These are phyloP conservation scores for Kwoniella sp. DNA, from an alignment of 768 basidiomycete genomes.

Conservation along the genomic window DNA sequence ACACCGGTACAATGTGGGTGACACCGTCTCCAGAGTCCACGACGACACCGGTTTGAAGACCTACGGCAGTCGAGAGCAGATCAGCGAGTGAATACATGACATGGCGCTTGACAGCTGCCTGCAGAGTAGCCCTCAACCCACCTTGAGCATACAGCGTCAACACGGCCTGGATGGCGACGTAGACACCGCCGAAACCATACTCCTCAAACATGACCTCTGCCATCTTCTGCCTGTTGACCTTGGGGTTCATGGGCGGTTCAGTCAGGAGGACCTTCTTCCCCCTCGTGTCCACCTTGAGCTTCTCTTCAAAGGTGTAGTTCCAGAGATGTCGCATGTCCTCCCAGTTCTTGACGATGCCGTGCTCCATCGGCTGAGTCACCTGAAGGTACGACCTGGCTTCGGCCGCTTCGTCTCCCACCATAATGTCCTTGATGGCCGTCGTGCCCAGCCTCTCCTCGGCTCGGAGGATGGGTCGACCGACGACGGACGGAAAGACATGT, in stretches of 20 bases:
- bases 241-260: constrained; percentile 99
- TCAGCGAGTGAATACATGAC: too few relatives aligned
- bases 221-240: constrained; percentile 85
- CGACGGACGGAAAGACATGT: constrained; percentile 92
- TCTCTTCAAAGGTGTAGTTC: constrained; percentile 98
- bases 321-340: constrained; percentile 97
- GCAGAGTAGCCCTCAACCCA: constrained; percentile 55
- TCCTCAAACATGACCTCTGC: constrained; percentile 99
- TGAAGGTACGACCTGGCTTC: constrained; percentile 91
- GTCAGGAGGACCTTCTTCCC: constrained; percentile 89
- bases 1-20: constrained; percentile 98
- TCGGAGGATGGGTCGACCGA: constrained; percentile 93
- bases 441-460: constrained; percentile 91
- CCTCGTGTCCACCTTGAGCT: constrained; percentile 77
- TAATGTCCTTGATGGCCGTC: constrained; percentile 88
- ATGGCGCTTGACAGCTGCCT: neutral
- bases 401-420: constrained; percentile 96
- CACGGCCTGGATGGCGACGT: constrained; percentile 97
- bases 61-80: constrained; percentile 52
- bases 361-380: constrained; percentile 97
- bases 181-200: constrained; percentile 91
- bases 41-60: constrained; percentile 95
- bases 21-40: constrained; percentile 99
- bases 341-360: constrained; percentile 98
- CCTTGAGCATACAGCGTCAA: constrained; percentile 98